Evolutionary conservation across 352 stramenopile species (phyloP), one percentile per base, ranked within the genome.

Genomic region (Globisporangium cystogenes): DNA sequence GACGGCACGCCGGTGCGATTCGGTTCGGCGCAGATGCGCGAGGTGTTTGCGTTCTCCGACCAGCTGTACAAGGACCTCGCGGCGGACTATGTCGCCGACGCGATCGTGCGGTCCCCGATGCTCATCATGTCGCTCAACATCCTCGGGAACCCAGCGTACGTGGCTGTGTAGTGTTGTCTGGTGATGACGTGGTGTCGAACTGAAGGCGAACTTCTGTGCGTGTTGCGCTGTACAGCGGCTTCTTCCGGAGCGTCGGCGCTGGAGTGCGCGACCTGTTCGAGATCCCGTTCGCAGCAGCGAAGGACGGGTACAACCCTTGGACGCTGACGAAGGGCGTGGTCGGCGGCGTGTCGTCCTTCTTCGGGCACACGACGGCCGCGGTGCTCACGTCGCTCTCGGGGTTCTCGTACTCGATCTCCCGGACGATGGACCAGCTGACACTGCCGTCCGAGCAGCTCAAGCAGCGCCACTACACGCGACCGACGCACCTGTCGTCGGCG

Each of bases 41-140:
- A 90, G n/a, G 71, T 92, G 20, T 87, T 87, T 71, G 52, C 73
- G 8, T 88, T 87, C 33, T 59, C 70, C 0, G 82, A 94, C 33
- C 82, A 94, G 46, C 47, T 94, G 20, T 71, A 74, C 58, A 94
- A 94, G 54, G 84, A 94, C 56, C 57, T 94, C 12, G 84, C 82
- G 26, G 84, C 84, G 31, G 74, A 92, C 41, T 94, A 91, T 47
- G 82, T 92, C 3, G 80, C 80, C 1, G 84, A 94, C 29, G 70
- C 83, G 3, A 82, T 94, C 42, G 78, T 94, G 24, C 72, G 82
- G 20, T 87, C 76, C 7, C 84, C 82, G 6, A 68, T 91, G 63
- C 59, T 94, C 26, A 39, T 94, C 15, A 87, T 92, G 82, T 94
- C 84, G 15, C 67, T 94, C 48, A 91, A 92, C 64, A 86, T 92